Evolutionary conservation across 208 protist genomes (phyloP).

Genomic region (Acanthamoeba royreba): DNA sequence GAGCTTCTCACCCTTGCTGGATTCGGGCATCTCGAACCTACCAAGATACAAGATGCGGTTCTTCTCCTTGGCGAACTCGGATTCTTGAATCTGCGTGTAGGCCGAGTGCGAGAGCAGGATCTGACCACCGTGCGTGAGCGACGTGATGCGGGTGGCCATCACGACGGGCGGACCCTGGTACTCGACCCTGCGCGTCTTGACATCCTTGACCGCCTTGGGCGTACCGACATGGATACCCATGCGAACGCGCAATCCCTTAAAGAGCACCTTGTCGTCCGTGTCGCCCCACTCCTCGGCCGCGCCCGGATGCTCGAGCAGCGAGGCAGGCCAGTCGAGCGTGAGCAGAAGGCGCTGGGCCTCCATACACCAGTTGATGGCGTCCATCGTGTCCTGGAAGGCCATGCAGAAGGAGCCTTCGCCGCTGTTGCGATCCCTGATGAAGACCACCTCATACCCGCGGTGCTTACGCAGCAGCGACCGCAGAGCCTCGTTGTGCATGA

Average conservation of each 20-base stretch:
- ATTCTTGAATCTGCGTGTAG: background rate
- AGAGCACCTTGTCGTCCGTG: constrained; percentile 21
- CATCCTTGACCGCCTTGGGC: background rate
- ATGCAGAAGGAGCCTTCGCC: constrained; percentile 48
- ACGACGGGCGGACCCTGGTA: background rate
- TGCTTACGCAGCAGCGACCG: background rate
- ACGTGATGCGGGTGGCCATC: background rate
- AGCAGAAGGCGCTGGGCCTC: constrained; percentile 14
- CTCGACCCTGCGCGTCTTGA: background rate
- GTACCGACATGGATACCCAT: constrained; percentile 32
- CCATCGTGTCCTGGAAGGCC: constrained; percentile 34
- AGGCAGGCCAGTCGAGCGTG: background rate
- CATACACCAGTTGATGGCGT: background rate
- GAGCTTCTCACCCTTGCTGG: background rate
- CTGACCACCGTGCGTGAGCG: constrained; percentile 36
- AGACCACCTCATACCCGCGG: constrained; percentile 31
- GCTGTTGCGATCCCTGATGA: background rate
- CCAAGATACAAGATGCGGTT: background rate
- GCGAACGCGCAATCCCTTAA: constrained; percentile 30
- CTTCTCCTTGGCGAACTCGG: background rate
- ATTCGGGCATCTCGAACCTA: background rate
- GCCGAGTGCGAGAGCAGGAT: background rate
- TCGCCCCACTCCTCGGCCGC: constrained; percentile 38
- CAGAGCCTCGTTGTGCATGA: background rate
- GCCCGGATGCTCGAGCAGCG: constrained; percentile 33